Conservation (phyloP, 495 filamentous ascomycete species). For the Daldinia bambusicola region DNA sequence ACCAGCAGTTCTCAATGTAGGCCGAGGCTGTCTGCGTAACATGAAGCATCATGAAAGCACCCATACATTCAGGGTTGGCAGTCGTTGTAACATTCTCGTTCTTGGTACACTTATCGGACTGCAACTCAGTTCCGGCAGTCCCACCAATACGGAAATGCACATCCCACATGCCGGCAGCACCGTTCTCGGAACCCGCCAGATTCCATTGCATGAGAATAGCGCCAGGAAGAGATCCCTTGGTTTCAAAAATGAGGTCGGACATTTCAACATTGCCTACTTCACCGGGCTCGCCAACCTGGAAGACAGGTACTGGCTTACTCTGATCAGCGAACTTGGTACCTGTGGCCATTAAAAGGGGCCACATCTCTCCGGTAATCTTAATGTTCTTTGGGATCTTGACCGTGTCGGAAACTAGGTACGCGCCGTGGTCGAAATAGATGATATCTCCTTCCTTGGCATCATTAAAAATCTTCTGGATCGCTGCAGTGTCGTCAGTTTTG, state of each 20-base stretch:
- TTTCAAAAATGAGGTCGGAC: conserved; percentile 82
- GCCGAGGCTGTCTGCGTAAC: conserved; percentile 73
- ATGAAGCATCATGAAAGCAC: conserved; percentile 85
- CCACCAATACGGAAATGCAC: conserved; percentile 90
- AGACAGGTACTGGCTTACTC: conserved; percentile 73
- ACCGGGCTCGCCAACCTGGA: conserved; percentile 81
- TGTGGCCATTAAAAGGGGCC: conserved; percentile 87
- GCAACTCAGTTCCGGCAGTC: conserved; percentile 79
- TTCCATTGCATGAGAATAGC: conserved; percentile 95
- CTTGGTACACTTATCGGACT: conserved; percentile 79
- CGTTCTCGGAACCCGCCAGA: conserved; percentile 71
- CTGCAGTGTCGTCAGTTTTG: conserved; percentile 71
- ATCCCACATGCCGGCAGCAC: conserved; percentile 87
- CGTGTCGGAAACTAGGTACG: conserved; percentile 85
- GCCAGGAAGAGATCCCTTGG: conserved; percentile 80
- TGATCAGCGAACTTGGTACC: conserved; percentile 75
- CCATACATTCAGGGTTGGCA: conserved; percentile 69
- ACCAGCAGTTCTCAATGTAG: conserved; percentile 94
- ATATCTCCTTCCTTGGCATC: conserved; percentile 68
- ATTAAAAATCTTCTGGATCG: conserved; percentile 77
- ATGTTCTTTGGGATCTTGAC: conserved; percentile 83
- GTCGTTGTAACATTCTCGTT: conserved; percentile 67
- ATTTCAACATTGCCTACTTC: conserved; percentile 85
- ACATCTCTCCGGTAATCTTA: conserved; percentile 89
- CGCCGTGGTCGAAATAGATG: conserved; percentile 92